Evolutionary conservation across 2,329 filamentous ascomycete genomes (phyloP).

Genomic region (Penicillium sp.): DNA sequence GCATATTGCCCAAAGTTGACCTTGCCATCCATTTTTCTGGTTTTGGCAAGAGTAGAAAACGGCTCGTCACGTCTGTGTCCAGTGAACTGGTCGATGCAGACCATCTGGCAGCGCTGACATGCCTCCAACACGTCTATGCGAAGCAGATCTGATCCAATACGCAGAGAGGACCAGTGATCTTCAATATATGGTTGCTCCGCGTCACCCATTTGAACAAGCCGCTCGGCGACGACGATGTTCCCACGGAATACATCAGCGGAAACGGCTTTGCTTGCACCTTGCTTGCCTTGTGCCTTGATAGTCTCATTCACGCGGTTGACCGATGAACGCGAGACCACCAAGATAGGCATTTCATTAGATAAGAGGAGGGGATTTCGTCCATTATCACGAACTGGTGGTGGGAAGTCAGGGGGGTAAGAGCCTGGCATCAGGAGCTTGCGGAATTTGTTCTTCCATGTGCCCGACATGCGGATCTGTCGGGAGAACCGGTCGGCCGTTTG

Average conservation of each 20-base stretch:
- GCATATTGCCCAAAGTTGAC: conserved; percentile 86
- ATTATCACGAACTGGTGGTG: conserved; percentile 52
- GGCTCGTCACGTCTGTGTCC: conserved; percentile 79
- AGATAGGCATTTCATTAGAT: conserved; percentile 91
- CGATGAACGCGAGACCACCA: conserved; percentile 78
- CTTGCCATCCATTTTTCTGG: conserved; percentile 76
- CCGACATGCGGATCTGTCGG: conserved; percentile 65
- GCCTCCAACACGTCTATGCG: conserved; percentile 68
- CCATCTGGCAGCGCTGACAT: conserved; percentile 92
- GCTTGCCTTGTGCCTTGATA: conserved; percentile 61
- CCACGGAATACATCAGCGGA: conserved; percentile 78
- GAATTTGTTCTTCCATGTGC: conserved; percentile 22
- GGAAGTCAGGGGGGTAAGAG: conserved; percentile 50
- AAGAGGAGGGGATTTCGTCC: conserved; percentile 63
- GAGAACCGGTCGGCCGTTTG: conserved; percentile 66
- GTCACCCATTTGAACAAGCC: conserved; percentile 43
- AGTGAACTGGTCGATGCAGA: conserved; percentile 86
- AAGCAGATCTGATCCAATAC: conserved; percentile 55
- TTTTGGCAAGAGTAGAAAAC: conserved; percentile 84
- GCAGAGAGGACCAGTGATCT: conserved; percentile 71
- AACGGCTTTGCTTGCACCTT: conserved; percentile 54
- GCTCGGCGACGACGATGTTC: conserved; percentile 74
- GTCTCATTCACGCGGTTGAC: conserved; percentile 73
- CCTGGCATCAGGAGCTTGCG: conserved; percentile 48
- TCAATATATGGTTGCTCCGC: conserved; percentile 69